Evolutionary conservation across 1,284 basidiomycete species (phyloP).

Genomic region (Thecaphora thlaspeos): DNA sequence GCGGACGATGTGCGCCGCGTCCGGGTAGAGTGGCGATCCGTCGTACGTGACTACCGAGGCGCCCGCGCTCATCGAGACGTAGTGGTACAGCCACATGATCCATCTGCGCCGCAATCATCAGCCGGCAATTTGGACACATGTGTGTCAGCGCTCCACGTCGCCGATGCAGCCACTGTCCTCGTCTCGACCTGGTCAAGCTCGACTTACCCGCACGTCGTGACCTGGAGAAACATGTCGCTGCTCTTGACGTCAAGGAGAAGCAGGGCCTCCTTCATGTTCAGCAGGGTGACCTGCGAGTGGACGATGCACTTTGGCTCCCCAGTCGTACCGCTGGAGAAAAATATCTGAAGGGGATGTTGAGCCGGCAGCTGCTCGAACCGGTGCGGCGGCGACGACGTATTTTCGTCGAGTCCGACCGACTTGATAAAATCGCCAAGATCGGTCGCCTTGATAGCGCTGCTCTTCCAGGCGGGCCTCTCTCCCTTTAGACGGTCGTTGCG

Average conservation of each 20-base stretch:
- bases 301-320: slow-evolving; percentile 59
- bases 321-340: slow-evolving; percentile 58
- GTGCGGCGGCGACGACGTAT: slow-evolving; percentile 21
- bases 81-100: slow-evolving; percentile 56
- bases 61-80: slow-evolving; percentile 41
- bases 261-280: slow-evolving; percentile 34
- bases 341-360: slow-evolving; percentile 53
- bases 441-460: slow-evolving; percentile 8
- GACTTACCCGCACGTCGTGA: slow-evolving; percentile 38
- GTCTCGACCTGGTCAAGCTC: neutral
- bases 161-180: too few species aligned
- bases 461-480: slow-evolving; percentile 11
- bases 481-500: slow-evolving; percentile 12
- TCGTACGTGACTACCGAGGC: slow-evolving; percentile 53
- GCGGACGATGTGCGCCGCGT: slow-evolving; percentile 35
- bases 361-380: slow-evolving; percentile 33
- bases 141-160: too few species aligned
- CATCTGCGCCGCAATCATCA: slow-evolving; percentile 40
- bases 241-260: slow-evolving; percentile 39
- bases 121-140: too few species aligned
- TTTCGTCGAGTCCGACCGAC: slow-evolving; percentile 9
- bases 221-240: slow-evolving; percentile 48
- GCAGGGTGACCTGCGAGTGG: slow-evolving; percentile 45
- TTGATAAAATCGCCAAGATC: slow-evolving; percentile 17
- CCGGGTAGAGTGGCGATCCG: slow-evolving; percentile 54